Conservation (phyloP, 2,329 filamentous ascomycete genomes). For the Blastomyces gilchristii region DNA sequence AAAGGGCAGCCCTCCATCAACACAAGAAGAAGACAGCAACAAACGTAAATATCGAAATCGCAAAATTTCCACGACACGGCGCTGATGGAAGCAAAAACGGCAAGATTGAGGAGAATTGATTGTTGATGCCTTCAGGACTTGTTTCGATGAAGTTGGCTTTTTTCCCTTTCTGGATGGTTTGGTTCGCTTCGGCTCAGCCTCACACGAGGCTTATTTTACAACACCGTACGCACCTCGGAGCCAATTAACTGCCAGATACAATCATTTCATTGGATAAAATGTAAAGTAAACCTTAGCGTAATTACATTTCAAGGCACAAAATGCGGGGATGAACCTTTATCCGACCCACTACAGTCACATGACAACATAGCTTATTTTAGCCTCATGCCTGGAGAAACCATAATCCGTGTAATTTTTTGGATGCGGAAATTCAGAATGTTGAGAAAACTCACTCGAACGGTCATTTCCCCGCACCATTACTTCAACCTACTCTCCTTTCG, state of each 20-base stretch:
- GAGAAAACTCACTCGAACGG: not conserved
- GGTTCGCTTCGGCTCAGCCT: not conserved
- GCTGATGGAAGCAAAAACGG: not conserved
- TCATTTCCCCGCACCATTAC: not conserved
- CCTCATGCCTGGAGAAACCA: not conserved
- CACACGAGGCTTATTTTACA: not conserved
- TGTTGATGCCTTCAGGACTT: slow-evolving; percentile 1
- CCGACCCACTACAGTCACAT: not conserved
- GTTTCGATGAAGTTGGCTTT: not conserved
- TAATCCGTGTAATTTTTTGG: slow-evolving; percentile 2
- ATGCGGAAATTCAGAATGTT: not conserved
- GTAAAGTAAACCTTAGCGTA: not conserved
- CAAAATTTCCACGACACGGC: not conserved
- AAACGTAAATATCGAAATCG: not conserved
- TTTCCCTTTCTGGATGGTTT: not conserved
- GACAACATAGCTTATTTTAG: not conserved
- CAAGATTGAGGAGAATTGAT: not conserved
- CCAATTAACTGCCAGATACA: too few relatives aligned
- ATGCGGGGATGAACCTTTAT: not conserved
- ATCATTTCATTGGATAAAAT: not conserved
- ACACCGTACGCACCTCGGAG: not conserved
- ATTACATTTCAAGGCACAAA: not conserved
- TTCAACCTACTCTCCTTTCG: not conserved
- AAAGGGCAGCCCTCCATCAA: not conserved
- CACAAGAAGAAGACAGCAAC: not conserved